Conservation (phyloP, 257 asterid species). For the Lycium barbarum region DNA sequence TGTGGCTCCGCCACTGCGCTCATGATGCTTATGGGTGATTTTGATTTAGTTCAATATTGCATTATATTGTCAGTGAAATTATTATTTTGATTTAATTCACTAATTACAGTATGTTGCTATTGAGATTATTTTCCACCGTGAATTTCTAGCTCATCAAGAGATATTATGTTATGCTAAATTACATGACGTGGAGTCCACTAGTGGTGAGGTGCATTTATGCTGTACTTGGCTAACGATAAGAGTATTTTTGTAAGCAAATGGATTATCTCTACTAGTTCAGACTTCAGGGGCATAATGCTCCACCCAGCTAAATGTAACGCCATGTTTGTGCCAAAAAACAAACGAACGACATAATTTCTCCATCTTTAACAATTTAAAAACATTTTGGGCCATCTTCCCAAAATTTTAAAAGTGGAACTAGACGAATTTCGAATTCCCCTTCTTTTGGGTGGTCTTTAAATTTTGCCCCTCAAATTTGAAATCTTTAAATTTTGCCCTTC, state of each 20-base stretch:
- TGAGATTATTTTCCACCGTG: background rate
- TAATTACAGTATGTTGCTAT: too few species aligned
- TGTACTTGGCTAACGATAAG: background rate
- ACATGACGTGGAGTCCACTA: background rate
- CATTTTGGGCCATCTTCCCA: background rate
- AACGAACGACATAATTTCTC: background rate
- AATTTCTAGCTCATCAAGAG: background rate
- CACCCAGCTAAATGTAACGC: background rate
- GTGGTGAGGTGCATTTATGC: background rate
- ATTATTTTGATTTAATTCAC: too few species aligned
- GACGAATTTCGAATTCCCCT: too few species aligned
- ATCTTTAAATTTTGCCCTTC: too few species aligned
- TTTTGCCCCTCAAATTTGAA: too few species aligned
- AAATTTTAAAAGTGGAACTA: background rate
- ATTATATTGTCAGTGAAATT: too few species aligned
- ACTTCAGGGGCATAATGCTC: background rate
- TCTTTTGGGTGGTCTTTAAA: too few species aligned
- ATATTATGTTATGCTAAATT: background rate
- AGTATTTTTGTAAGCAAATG: background rate
- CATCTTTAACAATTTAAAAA: background rate
- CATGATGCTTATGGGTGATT: too few species aligned
- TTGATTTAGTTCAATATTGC: too few species aligned
- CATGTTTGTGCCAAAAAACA: background rate
- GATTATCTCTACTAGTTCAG: background rate
- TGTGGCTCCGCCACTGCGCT: too few species aligned